Percentiles rank a stretch among this genome's conserved stretches.
Evolutionary conservation across 192 early-diverging fungal species (phyloP).

Genomic region (Entomortierella parvispora): DNA sequence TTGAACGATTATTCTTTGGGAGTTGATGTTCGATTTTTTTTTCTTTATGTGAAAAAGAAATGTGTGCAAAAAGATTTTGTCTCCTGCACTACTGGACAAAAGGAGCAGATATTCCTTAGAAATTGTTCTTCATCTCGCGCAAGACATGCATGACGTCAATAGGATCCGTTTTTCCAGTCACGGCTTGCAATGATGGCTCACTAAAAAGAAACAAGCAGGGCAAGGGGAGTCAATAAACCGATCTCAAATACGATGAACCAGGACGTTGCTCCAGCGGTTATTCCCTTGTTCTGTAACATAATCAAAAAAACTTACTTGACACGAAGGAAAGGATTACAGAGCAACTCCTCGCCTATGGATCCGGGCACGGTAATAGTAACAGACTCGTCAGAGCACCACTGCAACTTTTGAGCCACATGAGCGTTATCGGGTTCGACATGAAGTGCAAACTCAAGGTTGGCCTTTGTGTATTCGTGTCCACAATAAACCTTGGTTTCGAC

Average conservation of each 20-base stretch:
- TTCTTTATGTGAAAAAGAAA: too few species aligned
- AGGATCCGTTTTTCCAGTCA: slow-evolving; percentile 68
- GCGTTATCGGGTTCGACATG: slow-evolving; percentile 83
- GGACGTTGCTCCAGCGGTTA: too few species aligned
- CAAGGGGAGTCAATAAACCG: not conserved
- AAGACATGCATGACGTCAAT: slow-evolving; percentile 81
- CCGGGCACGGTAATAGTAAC: slow-evolving; percentile 81
- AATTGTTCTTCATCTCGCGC: slow-evolving; percentile 84
- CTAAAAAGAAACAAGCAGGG: slow-evolving; percentile 8
- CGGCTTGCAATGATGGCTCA: slow-evolving; percentile 63
- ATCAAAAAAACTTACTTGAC: slow-evolving; percentile 59
- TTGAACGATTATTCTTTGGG: too few species aligned
- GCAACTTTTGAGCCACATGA: slow-evolving; percentile 72
- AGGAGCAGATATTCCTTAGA: too few species aligned
- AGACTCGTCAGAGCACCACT: slow-evolving; percentile 61
- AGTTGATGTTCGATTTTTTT: too few species aligned
- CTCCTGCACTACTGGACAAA: too few species aligned
- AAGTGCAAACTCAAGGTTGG: slow-evolving; percentile 79
- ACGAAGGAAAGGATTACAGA: slow-evolving; percentile 92
- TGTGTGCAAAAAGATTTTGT: too few species aligned
- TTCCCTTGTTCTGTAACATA: too few species aligned
- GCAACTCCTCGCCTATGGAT: slow-evolving; percentile 88
- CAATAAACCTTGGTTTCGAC: slow-evolving; percentile 88
- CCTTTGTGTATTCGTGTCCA: slow-evolving; percentile 92
- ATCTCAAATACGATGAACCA: too few species aligned